A percentile compares a stretch with the other conserved stretches of the same genome.
phyloP scores from a whole-genome alignment of 495 filamentous ascomycete genomes.

The Lepidopterella palustris region DNA sequence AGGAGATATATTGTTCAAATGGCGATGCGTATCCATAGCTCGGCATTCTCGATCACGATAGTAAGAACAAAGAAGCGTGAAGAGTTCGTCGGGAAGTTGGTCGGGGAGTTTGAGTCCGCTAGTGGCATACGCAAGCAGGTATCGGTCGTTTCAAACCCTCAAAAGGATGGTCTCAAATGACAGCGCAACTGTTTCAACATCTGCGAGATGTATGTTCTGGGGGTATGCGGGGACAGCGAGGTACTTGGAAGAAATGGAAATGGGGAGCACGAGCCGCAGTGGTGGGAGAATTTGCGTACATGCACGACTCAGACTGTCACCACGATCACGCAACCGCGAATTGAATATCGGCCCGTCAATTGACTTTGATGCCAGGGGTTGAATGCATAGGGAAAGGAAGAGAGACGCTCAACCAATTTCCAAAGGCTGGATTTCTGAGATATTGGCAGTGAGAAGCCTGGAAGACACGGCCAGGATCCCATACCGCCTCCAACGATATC shows the following conservation, averaged over 20 bases:
- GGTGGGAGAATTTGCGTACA: neutral
- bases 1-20: neutral
- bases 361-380: neutral
- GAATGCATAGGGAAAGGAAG: neutral
- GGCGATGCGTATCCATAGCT: neutral
- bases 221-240: neutral
- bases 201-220: neutral
- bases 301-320: neutral
- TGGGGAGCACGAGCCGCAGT: neutral
- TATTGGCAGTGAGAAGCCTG: too few relatives aligned
- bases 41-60: neutral
- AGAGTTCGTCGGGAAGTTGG: neutral
- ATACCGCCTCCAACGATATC: too few relatives aligned
- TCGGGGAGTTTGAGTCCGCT: neutral
- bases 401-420: neutral
- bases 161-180: neutral
- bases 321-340: neutral
- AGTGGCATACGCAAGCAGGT: neutral
- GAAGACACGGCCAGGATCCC: too few relatives aligned
- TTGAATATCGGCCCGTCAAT: neutral
- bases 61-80: neutral
- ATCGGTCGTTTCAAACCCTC: neutral
- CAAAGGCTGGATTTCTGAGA: too few relatives aligned
- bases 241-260: neutral
- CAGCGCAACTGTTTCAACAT: neutral